A percentile compares a stretch with the other conserved stretches of the same genome.
These are phyloP conservation scores for Roridomyces roridus DNA, from an alignment of 768 basidiomycete species.

Conservation along the genomic window DNA sequence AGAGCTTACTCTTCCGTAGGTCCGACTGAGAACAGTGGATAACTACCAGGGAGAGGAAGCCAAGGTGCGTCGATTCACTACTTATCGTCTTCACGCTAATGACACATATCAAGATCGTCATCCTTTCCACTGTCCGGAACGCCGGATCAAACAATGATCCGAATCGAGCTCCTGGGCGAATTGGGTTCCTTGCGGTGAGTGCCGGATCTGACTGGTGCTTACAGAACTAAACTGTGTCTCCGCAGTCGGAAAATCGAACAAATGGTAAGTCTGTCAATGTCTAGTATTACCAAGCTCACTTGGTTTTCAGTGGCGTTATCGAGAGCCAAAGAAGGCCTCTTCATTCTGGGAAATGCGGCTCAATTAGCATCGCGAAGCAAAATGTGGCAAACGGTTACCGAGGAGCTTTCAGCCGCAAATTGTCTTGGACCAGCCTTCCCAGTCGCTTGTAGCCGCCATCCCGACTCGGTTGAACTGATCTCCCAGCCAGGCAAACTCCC, in stretches of 20 bases:
- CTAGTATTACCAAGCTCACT: background rate
- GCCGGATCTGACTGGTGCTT: background rate
- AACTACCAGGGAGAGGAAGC: conserved; percentile 83
- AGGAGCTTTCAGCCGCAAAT: conserved; percentile 57
- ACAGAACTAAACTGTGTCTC: background rate
- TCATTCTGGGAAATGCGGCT: conserved; percentile 70
- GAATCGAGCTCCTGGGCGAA: conserved; percentile 40
- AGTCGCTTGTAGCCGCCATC: conserved; percentile 62
- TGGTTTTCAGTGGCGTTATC: conserved; percentile 65
- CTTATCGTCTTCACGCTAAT: background rate
- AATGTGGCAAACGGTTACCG: conserved; percentile 65
- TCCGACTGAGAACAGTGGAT: conserved; percentile 76
- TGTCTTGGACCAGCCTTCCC: conserved; percentile 61
- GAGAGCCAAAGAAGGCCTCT: conserved; percentile 76
- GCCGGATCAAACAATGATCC: conserved; percentile 52
- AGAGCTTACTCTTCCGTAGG: conserved; percentile 43
- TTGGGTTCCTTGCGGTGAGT: conserved; percentile 77
- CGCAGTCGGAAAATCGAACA: conserved; percentile 59
- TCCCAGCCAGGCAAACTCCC: conserved; percentile 59
- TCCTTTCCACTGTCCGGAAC: conserved; percentile 78
- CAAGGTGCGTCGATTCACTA: conserved; percentile 39
- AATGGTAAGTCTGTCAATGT: conserved; percentile 45
- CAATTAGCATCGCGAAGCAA: conserved; percentile 54
- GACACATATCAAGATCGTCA: conserved; percentile 56
- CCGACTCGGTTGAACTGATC: conserved; percentile 44